Base-by-base conservation (phyloP, 2,329 filamentous ascomycete species). In the Fusarium siculi region DNA sequence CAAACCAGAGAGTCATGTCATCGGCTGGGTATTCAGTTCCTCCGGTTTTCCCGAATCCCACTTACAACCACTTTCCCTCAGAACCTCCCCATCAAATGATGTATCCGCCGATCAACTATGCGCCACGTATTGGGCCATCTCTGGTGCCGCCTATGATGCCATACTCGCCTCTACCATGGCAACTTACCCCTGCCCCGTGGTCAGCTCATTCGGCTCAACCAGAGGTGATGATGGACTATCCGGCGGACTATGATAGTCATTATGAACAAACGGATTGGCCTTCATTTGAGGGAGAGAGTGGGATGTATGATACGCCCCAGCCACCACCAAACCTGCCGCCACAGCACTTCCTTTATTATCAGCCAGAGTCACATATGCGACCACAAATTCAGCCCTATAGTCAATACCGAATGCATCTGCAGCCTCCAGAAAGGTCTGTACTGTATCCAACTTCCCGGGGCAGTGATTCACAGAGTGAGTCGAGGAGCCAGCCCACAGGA, bases 151-250 rank as follows among this genome's bases (percentile, higher is more conserved):
- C 69, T 39, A 43, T 53, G 21, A 46, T 68, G 62, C 36, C 70
- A 16, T 68, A 58, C 42, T 40, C 70, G 10, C 34, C 60, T 42
- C 40, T 61, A 8, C 40, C 66, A n/a, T 72, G 62, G 70, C 36
- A 32, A n/a, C 60, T 74, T 43, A 43, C 55, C 18, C 25, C 66
- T 8, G 21, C 32, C 47, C 46, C 42, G 16, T 71, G 55, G 62
- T 28, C n/a, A 14, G 16, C 32, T n/a, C 61, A 53, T 42, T 21
- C 37, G 18, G 15, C 34, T n/a, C 54, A 64, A 14, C 47, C 62
- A 28, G 32, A 44, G 21, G 39, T 55, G 40, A 40, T 55, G 32
- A 23, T 52, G n/a, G n/a, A 54, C 18, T 50, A 19, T 40, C 25
- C 56, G 21, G 23, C 21, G 12, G 44, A 43, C 9, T 57, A 32